Evolutionary conservation across 805 yeast genomes (phyloP).

Genomic region (Cyberlindnera meyerae): DNA sequence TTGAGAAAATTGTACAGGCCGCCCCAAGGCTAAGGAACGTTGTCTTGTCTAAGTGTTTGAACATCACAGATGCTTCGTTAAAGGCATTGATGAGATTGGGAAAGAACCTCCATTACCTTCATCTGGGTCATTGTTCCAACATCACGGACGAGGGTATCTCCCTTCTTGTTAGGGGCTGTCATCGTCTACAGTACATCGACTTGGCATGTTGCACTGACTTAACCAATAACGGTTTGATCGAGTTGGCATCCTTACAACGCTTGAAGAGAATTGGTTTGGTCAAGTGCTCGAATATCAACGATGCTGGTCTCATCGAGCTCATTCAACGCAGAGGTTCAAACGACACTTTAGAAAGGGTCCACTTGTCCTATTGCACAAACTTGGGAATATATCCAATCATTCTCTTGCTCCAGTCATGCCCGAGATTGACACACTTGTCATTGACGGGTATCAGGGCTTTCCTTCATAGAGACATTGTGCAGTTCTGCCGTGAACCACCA

Average conservation of each 20-base stretch:
- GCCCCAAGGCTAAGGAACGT: slow-evolving; percentile 89
- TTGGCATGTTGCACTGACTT: slow-evolving; percentile 90
- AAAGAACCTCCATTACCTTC: slow-evolving; percentile 78
- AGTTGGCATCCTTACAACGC: slow-evolving; percentile 70
- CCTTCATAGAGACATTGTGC: slow-evolving; percentile 76
- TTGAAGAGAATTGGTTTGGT: slow-evolving; percentile 90
- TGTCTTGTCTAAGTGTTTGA: slow-evolving; percentile 82
- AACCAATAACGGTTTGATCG: slow-evolving; percentile 76
- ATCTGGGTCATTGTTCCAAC: slow-evolving; percentile 88
- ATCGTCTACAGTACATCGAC: slow-evolving; percentile 86
- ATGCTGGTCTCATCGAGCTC: slow-evolving; percentile 68
- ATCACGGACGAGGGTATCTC: slow-evolving; percentile 88
- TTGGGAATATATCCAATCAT: slow-evolving; percentile 75
- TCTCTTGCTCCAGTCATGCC: slow-evolving; percentile 71
- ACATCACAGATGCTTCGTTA: slow-evolving; percentile 77
- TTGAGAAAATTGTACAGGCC: slow-evolving; percentile 61
- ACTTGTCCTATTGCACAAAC: slow-evolving; percentile 83
- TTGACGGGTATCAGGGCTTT: slow-evolving; percentile 91
- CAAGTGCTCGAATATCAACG: slow-evolving; percentile 83
- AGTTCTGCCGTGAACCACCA: slow-evolving; percentile 89
- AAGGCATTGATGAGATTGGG: slow-evolving; percentile 69
- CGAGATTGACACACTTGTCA: slow-evolving; percentile 82
- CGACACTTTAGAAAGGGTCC: slow-evolving; percentile 87
- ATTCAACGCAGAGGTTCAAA: slow-evolving; percentile 65
- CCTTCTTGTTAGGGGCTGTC: slow-evolving; percentile 68